These are phyloP conservation scores for Zygnema circumcarinatum DNA, from an alignment of 139 green algal genomes.

Conservation along the genomic window DNA sequence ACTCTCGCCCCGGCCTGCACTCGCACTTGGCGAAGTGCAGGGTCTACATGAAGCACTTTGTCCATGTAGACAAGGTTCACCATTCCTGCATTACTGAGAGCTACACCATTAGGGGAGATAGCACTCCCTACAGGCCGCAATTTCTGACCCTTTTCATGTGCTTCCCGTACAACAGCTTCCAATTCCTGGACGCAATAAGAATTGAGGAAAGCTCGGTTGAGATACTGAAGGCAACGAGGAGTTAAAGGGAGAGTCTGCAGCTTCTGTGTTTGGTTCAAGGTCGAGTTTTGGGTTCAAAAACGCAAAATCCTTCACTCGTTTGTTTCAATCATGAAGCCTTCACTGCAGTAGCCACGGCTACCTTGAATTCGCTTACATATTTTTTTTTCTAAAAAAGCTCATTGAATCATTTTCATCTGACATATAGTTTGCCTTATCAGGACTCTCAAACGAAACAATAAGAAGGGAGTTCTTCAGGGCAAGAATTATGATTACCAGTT, in stretches of 20 bases:
- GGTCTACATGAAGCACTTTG: conserved; percentile 82
- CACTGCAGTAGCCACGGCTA: background rate
- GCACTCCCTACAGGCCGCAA: conserved; percentile 83
- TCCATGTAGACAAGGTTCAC: conserved; percentile 90
- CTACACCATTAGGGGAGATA: conserved; percentile 91
- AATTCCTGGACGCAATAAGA: conserved; percentile 70
- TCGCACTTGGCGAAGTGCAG: conserved; percentile 66
- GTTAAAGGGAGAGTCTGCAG: background rate
- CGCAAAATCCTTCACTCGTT: background rate
- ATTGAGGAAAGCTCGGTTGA: background rate
- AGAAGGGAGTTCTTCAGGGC: too few relatives aligned
- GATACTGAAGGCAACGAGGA: background rate
- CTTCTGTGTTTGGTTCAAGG: background rate
- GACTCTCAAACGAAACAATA: too few relatives aligned
- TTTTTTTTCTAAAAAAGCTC: too few relatives aligned
- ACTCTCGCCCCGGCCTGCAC: conserved; percentile 83
- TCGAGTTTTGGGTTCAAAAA: background rate
- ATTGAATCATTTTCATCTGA: too few relatives aligned
- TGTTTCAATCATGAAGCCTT: background rate
- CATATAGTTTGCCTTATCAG: too few relatives aligned
- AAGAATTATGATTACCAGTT: too few relatives aligned
- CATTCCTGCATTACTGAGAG: conserved; percentile 84
- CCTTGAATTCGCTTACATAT: background rate
- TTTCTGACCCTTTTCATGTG: conserved; percentile 65
- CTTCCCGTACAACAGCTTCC: conserved; percentile 74